Conservation (phyloP, 73 alveolate genomes). For the Urostyla sp. region DNA sequence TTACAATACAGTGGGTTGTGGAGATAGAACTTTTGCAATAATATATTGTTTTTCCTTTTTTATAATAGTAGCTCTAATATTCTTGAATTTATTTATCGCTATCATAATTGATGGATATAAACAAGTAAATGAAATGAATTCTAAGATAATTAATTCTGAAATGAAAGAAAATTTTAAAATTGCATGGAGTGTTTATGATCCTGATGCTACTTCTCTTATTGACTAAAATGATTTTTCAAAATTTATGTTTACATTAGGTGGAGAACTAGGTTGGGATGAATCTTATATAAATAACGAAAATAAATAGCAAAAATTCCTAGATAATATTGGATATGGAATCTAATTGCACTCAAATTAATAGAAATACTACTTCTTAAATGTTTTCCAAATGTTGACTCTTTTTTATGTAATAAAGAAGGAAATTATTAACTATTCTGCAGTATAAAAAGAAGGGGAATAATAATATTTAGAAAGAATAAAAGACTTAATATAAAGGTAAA, state of each 20-base stretch:
- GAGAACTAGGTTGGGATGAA: slow-evolving; percentile 31
- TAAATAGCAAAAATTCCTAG: neutral
- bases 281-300: neutral
- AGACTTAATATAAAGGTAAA: too few relatives aligned
- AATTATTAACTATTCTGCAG: too few relatives aligned
- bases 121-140: slow-evolving; percentile 17
- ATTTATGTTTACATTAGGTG: slow-evolving; percentile 26
- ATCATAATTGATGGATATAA: slow-evolving; percentile 52
- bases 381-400: too few relatives aligned
- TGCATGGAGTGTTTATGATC: slow-evolving; percentile 70
- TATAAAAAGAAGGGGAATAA: too few relatives aligned
- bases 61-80: slow-evolving; percentile 40
- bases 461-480: too few relatives aligned
- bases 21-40: slow-evolving; percentile 3
- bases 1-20: slow-evolving; percentile 42
- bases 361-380: too few relatives aligned
- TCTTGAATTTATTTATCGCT: slow-evolving; percentile 54
- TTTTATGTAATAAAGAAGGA: too few relatives aligned
- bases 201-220: slow-evolving; percentile 65
- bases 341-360: too few relatives aligned
- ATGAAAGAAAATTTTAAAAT: slow-evolving; percentile 55
- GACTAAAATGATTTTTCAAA: neutral
- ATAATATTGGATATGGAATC: neutral
- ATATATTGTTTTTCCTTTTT: slow-evolving; percentile 32
- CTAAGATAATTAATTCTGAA: slow-evolving; percentile 25